Evolutionary conservation across 2,329 filamentous ascomycete species (phyloP), one percentile per base, ranked within the genome.

Genomic region (Cladophialophora yegresii): DNA sequence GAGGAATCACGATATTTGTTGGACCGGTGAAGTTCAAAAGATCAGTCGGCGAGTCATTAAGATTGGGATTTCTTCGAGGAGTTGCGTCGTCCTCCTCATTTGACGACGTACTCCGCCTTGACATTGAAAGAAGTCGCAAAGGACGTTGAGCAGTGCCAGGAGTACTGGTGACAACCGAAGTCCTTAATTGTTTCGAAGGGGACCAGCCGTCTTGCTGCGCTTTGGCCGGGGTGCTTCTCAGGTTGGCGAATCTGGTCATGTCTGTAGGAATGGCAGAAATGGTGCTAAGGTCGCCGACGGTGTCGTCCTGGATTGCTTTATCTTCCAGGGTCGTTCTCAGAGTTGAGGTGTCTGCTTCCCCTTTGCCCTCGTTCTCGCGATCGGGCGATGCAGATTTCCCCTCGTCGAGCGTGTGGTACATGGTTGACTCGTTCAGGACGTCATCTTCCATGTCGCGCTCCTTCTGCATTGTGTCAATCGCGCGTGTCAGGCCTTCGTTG

Each of bases 21-120:
- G 92, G 90, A 64, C 95, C 91, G 0, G 92, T 96, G 71, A 97
- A 96, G 74, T 98, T 95, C 51, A 96, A 83, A 36, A 96, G 82
- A 72, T 90, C 96, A 16, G 90, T 89, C 3, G 89, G 55, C 6
- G 66, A 66, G 32, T 69, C 91, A 72, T 89, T 83, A 76, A 72
- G 76, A 50, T 78, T 80, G 5, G 60, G 54, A 69, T 79, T 77
- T 55, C 79, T 76, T 67, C 84, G 81, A 49, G 86, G 80, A 74
- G 85, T 78, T 54, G 78, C 76, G 63, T 72, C 56, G 55, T 72
- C 72, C 45, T 71, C 67, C 51, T 77, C 72, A 23, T 72, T 71
- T 53, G 78, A 75, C 32, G 78, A 76, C 16, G 60, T 70, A 43
- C 62, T 70, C 4, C 62, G 60, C 55, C 66, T 50, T 10, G 68